phyloP scores from a whole-genome alignment of 768 basidiomycete genomes.

The Rhodotorula babjevae region DNA sequence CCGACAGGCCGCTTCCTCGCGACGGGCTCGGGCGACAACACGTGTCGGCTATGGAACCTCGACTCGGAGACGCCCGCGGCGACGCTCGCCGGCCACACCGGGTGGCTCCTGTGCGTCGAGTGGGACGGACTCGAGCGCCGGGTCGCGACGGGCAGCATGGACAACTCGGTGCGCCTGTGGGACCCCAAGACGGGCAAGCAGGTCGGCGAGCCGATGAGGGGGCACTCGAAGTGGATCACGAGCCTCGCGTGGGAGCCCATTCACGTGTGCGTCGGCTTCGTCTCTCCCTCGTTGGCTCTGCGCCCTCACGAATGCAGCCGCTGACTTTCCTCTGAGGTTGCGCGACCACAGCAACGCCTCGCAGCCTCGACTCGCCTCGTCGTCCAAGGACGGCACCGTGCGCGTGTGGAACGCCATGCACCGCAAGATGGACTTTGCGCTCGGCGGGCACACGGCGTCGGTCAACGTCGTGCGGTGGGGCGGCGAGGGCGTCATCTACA shows the following conservation, averaged over 20 bases:
- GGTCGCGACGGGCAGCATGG: conserved; percentile 88
- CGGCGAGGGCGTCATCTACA: conserved; percentile 85
- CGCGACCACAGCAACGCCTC: conserved; percentile 59
- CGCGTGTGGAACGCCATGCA: conserved; percentile 82
- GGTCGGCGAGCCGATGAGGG: conserved; percentile 79
- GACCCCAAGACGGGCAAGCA: conserved; percentile 86
- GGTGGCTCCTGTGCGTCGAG: conserved; percentile 95
- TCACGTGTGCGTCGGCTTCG: conserved; percentile 62
- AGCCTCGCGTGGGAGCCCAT: conserved; percentile 94
- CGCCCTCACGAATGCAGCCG: neutral
- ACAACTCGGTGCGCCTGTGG: conserved; percentile 88
- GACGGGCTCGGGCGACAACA: conserved; percentile 91
- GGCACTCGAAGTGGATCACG: conserved; percentile 95
- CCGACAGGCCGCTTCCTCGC: conserved; percentile 86
- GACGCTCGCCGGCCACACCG: conserved; percentile 78
- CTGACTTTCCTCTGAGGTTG: neutral
- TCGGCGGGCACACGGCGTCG: conserved; percentile 88
- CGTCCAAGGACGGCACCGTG: conserved; percentile 92
- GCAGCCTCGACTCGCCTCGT: conserved; percentile 80
- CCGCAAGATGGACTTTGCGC: conserved; percentile 68
- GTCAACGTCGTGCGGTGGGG: conserved; percentile 97
- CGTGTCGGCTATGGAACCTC: conserved; percentile 88
- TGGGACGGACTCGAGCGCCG: conserved; percentile 92
- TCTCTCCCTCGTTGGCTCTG: neutral
- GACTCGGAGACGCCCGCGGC: conserved; percentile 86